These are phyloP conservation scores for bread wheat (Triticum aestivum) DNA, from an alignment of 176 grass and related monocot species.

Conservation along the genomic window DNA sequence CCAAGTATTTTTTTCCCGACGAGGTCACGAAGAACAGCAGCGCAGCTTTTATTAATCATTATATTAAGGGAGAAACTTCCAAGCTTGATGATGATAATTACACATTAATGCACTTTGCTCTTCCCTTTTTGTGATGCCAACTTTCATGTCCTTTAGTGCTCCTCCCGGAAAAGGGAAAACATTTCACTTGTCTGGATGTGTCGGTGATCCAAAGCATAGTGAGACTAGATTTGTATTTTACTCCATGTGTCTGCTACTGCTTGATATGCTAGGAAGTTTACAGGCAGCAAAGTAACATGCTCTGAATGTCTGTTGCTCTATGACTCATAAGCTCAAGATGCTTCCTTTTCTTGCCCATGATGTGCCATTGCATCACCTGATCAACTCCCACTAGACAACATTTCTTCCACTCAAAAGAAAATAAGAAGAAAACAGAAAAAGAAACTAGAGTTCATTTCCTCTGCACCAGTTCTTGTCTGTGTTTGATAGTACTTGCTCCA, in stretches of 20 bases:
- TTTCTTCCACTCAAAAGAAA: neutral
- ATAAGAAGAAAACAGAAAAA: no score
- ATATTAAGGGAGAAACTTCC: no score
- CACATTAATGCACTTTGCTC: no score
- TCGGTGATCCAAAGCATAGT: no score
- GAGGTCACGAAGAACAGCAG: no score
- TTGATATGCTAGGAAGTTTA: slow-evolving; percentile 24
- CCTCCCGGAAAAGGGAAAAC: no score
- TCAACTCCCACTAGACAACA: neutral
- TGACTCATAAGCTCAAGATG: neutral
- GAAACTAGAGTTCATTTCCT: neutral
- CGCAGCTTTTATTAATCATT: no score
- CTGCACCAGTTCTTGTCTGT: neutral
- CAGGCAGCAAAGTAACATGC: neutral
- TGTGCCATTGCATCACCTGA: neutral
- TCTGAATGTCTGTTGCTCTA: neutral
- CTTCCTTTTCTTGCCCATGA: neutral
- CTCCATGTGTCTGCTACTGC: neutral
- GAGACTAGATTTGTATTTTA: neutral
- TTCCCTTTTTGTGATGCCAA: no score
- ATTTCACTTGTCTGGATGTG: no score
- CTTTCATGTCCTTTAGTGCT: no score
- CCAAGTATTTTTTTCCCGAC: no score
- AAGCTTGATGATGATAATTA: no score
- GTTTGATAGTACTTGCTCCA: neutral